These are phyloP conservation scores for Colletotrichum eleusines DNA, from an alignment of 2,329 filamentous ascomycete genomes.

Conservation along the genomic window DNA sequence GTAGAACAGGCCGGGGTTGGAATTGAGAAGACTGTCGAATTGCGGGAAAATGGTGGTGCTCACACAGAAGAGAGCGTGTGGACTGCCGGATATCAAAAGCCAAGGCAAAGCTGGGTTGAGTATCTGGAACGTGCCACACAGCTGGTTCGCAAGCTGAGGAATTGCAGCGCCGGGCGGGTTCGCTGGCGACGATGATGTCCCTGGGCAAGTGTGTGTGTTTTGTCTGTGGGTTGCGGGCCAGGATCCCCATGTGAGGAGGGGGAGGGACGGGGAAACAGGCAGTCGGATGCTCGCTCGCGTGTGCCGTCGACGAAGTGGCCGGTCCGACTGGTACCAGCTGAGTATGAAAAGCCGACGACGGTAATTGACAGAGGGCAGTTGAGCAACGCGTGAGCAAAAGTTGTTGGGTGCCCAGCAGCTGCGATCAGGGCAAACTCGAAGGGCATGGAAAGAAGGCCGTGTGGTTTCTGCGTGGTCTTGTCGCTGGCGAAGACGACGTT, in stretches of 20 bases:
- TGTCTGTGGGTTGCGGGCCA: constrained; percentile 20
- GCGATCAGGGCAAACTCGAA: constrained; percentile 26
- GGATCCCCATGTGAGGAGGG: constrained; percentile 35
- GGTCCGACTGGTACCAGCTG: constrained; percentile 3
- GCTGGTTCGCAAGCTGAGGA: constrained; percentile 20
- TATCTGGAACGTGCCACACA: constrained; percentile 17
- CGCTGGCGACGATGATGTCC: constrained; percentile 24
- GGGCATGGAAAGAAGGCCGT: constrained; percentile 25
- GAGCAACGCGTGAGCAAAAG: constrained; percentile 13
- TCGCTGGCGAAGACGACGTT: constrained; percentile 32
- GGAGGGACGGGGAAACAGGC: constrained; percentile 29
- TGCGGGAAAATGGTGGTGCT: constrained; percentile 22
- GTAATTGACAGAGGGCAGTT: constrained; percentile 24
- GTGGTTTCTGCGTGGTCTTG: constrained; percentile 12
- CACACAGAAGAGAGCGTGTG: constrained; percentile 17
- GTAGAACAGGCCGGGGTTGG: constrained; percentile 15
- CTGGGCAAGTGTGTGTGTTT: constrained; percentile 27
- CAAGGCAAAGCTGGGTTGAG: constrained; percentile 14
- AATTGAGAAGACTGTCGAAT: constrained; percentile 10
- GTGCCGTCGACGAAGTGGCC: constrained; percentile 13
- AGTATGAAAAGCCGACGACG: neutral
- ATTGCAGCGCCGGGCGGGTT: constrained; percentile 11
- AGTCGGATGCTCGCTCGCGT: constrained; percentile 16
- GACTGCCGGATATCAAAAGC: constrained; percentile 29
- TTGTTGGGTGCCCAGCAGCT: constrained; percentile 23